Base-by-base conservation (phyloP, 2,329 filamentous ascomycete species). In the Septoria linicola region DNA sequence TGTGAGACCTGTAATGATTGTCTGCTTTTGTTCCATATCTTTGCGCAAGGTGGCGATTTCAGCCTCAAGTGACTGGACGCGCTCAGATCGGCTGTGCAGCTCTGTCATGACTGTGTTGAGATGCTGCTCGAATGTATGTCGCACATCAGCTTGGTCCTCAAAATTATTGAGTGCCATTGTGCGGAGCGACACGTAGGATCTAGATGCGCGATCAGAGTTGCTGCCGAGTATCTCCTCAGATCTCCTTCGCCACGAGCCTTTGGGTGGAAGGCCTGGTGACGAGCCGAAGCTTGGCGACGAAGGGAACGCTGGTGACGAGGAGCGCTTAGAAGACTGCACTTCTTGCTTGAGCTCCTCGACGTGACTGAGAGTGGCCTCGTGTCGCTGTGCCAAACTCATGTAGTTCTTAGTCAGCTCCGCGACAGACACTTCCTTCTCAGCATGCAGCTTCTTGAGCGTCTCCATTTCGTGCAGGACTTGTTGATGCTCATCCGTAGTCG, bases 11-110 rank as follows among this genome's bases (percentile, higher is more conserved):
- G 89, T 89, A 62, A 99, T 97, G 66, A 99, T 91, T 23, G 89
- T 88, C 77, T 92, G 90, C 80, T 99, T 99, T 57, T 82, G 85
- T 67, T 99, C 93, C 86, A 97, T 95, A 70, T 99, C 93, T 74
- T 90, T 96, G 75, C 89, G 93, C 17, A 90, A 82, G 3, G 83
- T 84, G 20, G 84, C 77, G 50, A 96, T 81, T 61, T 96, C 92
- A 4, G 84, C 83, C 70, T 99, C 93, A 11, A 99, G 77, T 63
- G 91, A 85, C 65, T 95, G 88, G 46, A 96, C 91, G 21, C 91
- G 84, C 68, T 97, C 91, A 32, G 91, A 91, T 35, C 91, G 84
- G 8, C 79, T 79, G 59, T 96, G 87, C 27, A 99, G 77, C 68
- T 99, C 93, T 62, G 93, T 88, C 84, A 96, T 92, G 51, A 92